phyloP scores from a whole-genome alignment of 2,329 filamentous ascomycete species.

The Aspergillus sp. region DNA sequence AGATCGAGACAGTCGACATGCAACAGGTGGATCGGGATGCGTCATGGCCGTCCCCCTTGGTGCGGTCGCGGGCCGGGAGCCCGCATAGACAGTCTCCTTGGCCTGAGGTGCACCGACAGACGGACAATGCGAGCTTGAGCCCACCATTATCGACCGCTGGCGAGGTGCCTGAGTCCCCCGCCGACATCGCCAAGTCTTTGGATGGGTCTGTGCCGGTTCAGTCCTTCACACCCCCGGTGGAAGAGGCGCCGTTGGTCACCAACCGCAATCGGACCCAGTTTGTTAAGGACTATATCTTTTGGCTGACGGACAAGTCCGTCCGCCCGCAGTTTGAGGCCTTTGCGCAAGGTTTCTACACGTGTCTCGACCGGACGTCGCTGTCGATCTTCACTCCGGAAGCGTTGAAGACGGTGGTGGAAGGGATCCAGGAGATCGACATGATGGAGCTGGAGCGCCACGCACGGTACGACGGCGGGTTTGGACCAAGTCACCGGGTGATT shows the following conservation, averaged over 20 bases:
- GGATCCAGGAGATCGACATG: constrained; percentile 76
- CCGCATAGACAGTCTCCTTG: constrained; percentile 12
- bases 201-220: constrained; percentile 21
- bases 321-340: constrained; percentile 77
- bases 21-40: constrained; percentile 38
- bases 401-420: constrained; percentile 78
- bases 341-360: constrained; percentile 72
- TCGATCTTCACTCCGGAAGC: constrained; percentile 67
- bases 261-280: constrained; percentile 74
- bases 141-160: constrained; percentile 22
- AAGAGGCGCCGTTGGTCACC: constrained; percentile 71
- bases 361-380: constrained; percentile 68
- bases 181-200: constrained; percentile 20
- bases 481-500: constrained; percentile 65
- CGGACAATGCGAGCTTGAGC: constrained; percentile 15
- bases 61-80: constrained; percentile 5
- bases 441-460: constrained; percentile 66
- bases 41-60: constrained; percentile 29
- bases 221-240: constrained; percentile 30
- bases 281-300: constrained; percentile 79
- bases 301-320: constrained; percentile 76
- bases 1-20: constrained; percentile 56
- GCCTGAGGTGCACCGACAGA: constrained; percentile 22
- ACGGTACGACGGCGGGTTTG: constrained; percentile 77
- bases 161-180: constrained; percentile 17